These are phyloP conservation scores for Neophaeococcomyces mojaviensis DNA, from an alignment of 2,329 filamentous ascomycete genomes.

Conservation along the genomic window DNA sequence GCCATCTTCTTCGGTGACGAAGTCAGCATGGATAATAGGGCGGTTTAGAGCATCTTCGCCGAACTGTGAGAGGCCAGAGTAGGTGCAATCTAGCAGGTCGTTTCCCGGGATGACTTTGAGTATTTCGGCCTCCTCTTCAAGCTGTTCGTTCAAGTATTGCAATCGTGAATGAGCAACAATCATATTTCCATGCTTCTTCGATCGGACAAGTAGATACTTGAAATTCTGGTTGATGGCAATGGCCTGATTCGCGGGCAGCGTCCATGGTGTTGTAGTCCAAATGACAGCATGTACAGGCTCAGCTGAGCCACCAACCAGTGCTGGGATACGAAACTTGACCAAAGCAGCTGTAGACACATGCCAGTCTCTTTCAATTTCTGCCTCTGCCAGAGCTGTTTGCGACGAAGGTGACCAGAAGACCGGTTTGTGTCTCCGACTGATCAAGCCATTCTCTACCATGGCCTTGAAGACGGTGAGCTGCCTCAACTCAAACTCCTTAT, in stretches of 20 bases:
- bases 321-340: conserved; percentile 60
- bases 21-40: conserved; percentile 73
- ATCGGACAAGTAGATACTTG: conserved; percentile 61
- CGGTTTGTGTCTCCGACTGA: conserved; percentile 55
- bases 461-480: conserved; percentile 53
- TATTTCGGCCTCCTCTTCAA: conserved; percentile 36
- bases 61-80: conserved; percentile 63
- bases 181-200: conserved; percentile 50
- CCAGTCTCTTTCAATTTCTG: conserved; percentile 56
- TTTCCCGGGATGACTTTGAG: conserved; percentile 24
- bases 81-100: conserved; percentile 51
- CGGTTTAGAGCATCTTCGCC: conserved; percentile 54
- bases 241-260: conserved; percentile 81
- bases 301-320: conserved; percentile 29
- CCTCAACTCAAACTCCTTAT: conserved; percentile 52
- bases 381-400: conserved; percentile 55
- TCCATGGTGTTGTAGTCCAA: conserved; percentile 99
- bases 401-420: conserved; percentile 63
- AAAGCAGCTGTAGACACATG: conserved; percentile 55
- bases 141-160: conserved; percentile 46
- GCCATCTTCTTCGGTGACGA: conserved; percentile 84
- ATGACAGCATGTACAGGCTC: conserved; percentile 69
- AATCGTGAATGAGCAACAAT: conserved; percentile 67
- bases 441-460: conserved; percentile 56
- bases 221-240: conserved; percentile 74